Evolutionary conservation across 2,329 filamentous ascomycete genomes (phyloP).

Genomic region (Chaetomiaceae sp.): DNA sequence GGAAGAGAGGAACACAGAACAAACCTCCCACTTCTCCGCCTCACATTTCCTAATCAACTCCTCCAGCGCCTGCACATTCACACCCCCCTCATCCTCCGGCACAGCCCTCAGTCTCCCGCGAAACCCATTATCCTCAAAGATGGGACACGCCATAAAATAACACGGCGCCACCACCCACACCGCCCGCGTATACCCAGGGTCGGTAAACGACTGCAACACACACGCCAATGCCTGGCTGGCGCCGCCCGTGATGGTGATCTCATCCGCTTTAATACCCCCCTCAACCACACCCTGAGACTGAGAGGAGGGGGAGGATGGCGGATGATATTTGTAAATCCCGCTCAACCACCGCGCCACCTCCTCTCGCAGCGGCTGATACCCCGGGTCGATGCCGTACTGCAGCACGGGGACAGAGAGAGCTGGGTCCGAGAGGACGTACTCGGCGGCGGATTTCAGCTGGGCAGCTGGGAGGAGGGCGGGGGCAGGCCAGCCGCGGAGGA

Average conservation of each 20-base stretch:
- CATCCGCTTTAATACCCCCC: conserved; percentile 36
- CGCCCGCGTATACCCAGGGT: conserved; percentile 67
- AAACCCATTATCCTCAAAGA: conserved; percentile 80
- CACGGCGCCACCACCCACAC: conserved; percentile 80
- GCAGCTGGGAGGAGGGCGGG: conserved; percentile 59
- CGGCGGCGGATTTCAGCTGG: conserved; percentile 57
- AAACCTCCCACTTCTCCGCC: conserved; percentile 2
- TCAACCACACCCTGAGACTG: no score
- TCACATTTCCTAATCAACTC: conserved; percentile 39
- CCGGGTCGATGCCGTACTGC: conserved; percentile 74
- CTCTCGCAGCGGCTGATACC: conserved; percentile 64
- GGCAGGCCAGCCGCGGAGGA: conserved; percentile 65
- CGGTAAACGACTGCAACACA: conserved; percentile 74
- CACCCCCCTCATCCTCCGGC: conserved; percentile 72
- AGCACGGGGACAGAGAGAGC: conserved; percentile 59
- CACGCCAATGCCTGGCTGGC: conserved; percentile 79
- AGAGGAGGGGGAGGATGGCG: no score
- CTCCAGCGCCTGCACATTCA: conserved; percentile 62
- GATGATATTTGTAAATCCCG: conserved; percentile 48
- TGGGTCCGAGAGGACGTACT: conserved; percentile 57
- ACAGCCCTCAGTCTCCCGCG: conserved; percentile 61
- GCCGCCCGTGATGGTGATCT: conserved; percentile 79
- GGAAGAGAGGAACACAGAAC: neutral
- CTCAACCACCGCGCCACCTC: conserved; percentile 68
- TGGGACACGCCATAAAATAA: conserved; percentile 80